Percentiles rank a stretch among this genome's conserved stretches.
Evolutionary conservation across 192 early-diverging fungal genomes (phyloP).

Genomic region (Coemansia sp.): DNA sequence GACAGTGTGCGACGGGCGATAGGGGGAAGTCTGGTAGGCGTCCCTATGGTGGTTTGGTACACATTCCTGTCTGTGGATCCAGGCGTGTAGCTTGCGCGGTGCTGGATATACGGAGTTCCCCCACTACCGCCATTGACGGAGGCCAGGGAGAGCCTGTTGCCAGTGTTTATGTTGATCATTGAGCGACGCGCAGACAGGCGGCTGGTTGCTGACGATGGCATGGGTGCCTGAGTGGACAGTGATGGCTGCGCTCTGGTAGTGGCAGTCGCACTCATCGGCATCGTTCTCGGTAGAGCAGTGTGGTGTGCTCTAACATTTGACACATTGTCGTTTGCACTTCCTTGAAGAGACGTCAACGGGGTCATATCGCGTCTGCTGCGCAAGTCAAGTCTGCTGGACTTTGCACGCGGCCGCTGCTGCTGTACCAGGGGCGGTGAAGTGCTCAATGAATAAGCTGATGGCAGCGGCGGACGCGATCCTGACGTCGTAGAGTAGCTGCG

Average conservation of each 20-base stretch:
- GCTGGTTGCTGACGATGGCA: background rate
- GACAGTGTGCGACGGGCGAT: background rate
- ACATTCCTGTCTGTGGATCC: background rate
- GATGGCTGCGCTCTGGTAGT: background rate
- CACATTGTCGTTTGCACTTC: background rate
- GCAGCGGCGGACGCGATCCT: background rate
- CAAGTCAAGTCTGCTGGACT: constrained; percentile 8
- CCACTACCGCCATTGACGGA: background rate
- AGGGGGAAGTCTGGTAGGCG: background rate
- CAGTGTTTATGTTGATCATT: background rate
- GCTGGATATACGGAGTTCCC: background rate
- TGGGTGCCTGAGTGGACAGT: background rate
- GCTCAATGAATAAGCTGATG: background rate
- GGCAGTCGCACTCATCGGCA: background rate
- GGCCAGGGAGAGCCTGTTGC: background rate
- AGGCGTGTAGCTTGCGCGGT: constrained; percentile 2
- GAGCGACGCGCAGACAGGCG: background rate
- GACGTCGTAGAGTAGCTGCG: background rate
- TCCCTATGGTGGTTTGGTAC: background rate
- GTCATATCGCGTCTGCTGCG: constrained; percentile 19
- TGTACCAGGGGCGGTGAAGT: background rate
- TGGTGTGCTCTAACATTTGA: background rate
- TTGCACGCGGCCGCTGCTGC: background rate
- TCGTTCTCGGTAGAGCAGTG: background rate
- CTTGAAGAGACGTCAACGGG: constrained; percentile 11